Conservation (phyloP, 2,329 filamentous ascomycete genomes). For the Malbranchea zuffiana region DNA sequence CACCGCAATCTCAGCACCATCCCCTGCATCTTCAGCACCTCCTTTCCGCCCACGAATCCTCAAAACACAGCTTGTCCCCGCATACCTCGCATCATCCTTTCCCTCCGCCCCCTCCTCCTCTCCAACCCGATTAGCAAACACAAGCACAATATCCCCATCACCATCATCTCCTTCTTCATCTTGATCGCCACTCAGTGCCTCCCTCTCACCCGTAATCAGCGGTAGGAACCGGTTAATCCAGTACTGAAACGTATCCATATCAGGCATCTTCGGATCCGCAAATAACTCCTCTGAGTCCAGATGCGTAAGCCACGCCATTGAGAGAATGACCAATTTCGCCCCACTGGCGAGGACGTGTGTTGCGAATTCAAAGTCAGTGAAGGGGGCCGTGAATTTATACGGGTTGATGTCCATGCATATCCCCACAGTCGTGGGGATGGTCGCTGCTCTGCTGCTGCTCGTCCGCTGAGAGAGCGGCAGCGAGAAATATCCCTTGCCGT, state of each 20-base stretch:
- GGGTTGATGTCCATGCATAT: constrained; percentile 52
- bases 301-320: constrained; percentile 54
- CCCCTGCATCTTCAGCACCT: constrained; percentile 14
- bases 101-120: constrained; percentile 30
- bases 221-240: constrained; percentile 53
- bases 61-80: constrained; percentile 39
- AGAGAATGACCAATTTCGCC: constrained; percentile 45
- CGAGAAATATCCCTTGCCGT: constrained; percentile 20
- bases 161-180: constrained; percentile 15
- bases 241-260: constrained; percentile 51
- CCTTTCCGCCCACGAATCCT: constrained; percentile 18
- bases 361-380: constrained; percentile 51
- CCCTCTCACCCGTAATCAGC: constrained; percentile 26
- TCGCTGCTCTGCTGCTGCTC: neutral
- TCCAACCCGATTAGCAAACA: constrained; percentile 39
- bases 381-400: constrained; percentile 49
- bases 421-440: constrained; percentile 35
- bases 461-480: constrained; percentile 14
- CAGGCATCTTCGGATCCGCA: constrained; percentile 36
- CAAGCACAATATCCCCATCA: constrained; percentile 30
- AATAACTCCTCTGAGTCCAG: constrained; percentile 40
- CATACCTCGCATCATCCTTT: constrained; percentile 35
- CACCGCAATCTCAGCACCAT: constrained; percentile 28
- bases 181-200: constrained; percentile 21
- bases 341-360: constrained; percentile 40